A percentile compares a stretch with the other conserved stretches of the same genome.
Conservation (phyloP, 2,329 filamentous ascomycete species). For the Colletotrichum spaethianum region DNA sequence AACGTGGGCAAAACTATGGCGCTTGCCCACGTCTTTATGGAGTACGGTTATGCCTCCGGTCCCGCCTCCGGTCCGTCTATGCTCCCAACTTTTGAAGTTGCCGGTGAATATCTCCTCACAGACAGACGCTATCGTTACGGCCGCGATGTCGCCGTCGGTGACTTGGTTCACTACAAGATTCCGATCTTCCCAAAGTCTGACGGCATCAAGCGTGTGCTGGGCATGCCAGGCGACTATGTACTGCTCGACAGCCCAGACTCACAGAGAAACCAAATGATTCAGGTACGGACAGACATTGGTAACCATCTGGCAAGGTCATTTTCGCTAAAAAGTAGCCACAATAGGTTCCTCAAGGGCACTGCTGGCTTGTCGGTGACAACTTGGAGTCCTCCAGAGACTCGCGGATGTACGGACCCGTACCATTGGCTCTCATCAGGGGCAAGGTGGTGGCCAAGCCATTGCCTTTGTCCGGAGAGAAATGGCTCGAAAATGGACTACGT, state of each 20-base stretch:
- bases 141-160: slow-evolving; percentile 78
- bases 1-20: slow-evolving; percentile 63
- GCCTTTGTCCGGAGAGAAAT: slow-evolving; percentile 65
- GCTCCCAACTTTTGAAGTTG: slow-evolving; percentile 84
- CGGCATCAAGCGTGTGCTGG: slow-evolving; percentile 85
- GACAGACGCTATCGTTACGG: slow-evolving; percentile 79
- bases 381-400: slow-evolving; percentile 88
- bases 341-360: slow-evolving; percentile 91
- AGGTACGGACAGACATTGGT: slow-evolving; percentile 62
- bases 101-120: slow-evolving; percentile 78
- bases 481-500: slow-evolving; percentile 63
- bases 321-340: slow-evolving; percentile 11
- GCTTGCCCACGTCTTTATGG: slow-evolving; percentile 65
- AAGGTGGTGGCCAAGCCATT: slow-evolving; percentile 81
- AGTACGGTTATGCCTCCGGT: slow-evolving; percentile 74
- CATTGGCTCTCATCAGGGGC: slow-evolving; percentile 85
- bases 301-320: not conserved
- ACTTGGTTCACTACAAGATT: slow-evolving; percentile 84
- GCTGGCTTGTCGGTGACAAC: slow-evolving; percentile 93
- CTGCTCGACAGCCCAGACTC: slow-evolving; percentile 73
- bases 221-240: slow-evolving; percentile 84
- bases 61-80: slow-evolving; percentile 83
- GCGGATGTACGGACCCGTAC: slow-evolving; percentile 86
- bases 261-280: slow-evolving; percentile 67
- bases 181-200: slow-evolving; percentile 73